Evolutionary conservation across 202 grass and related monocot genomes (phyloP).

Genomic region (Setaria viridis): DNA sequence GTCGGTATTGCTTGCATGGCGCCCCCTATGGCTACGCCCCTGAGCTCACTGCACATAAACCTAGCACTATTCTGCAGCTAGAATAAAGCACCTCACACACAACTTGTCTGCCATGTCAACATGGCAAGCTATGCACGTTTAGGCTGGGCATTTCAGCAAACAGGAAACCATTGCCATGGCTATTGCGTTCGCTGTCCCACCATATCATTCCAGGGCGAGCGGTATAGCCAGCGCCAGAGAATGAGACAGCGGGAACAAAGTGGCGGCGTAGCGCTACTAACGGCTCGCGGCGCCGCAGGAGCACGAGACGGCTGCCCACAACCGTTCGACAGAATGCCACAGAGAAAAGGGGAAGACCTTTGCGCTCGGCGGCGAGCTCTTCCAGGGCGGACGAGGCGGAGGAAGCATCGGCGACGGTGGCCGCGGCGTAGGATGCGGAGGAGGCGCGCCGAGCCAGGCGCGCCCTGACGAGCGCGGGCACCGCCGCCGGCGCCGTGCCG

Average conservation of each 20-base stretch:
- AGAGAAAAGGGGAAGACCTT: slow-evolving; percentile 56
- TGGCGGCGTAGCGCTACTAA: not conserved
- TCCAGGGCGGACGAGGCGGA: slow-evolving; percentile 51
- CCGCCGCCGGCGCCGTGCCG: slow-evolving; percentile 36
- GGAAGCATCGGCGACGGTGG: not conserved
- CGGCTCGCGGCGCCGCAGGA: not conserved
- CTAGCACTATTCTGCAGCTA: not conserved
- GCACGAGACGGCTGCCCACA: not conserved
- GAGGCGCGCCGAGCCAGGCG: slow-evolving; percentile 57
- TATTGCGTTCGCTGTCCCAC: not conserved
- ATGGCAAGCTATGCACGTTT: not conserved
- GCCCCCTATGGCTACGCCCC: too few species aligned
- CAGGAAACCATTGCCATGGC: slow-evolving; percentile 32
- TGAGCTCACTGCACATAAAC: not conserved
- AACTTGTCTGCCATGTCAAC: not conserved
- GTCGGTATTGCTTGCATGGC: too few species aligned
- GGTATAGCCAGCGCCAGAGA: not conserved
- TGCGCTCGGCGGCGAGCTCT: slow-evolving; percentile 75
- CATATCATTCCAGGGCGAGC: not conserved
- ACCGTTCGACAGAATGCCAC: slow-evolving; percentile 16
- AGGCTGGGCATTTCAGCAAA: slow-evolving; percentile 56
- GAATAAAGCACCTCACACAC: not conserved
- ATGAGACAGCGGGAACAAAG: not conserved
- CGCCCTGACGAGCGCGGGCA: slow-evolving; percentile 54
- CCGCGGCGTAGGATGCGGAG: slow-evolving; percentile 37